These are phyloP conservation scores for Suillus cothurnatus DNA, from an alignment of 768 basidiomycete genomes.

Conservation along the genomic window DNA sequence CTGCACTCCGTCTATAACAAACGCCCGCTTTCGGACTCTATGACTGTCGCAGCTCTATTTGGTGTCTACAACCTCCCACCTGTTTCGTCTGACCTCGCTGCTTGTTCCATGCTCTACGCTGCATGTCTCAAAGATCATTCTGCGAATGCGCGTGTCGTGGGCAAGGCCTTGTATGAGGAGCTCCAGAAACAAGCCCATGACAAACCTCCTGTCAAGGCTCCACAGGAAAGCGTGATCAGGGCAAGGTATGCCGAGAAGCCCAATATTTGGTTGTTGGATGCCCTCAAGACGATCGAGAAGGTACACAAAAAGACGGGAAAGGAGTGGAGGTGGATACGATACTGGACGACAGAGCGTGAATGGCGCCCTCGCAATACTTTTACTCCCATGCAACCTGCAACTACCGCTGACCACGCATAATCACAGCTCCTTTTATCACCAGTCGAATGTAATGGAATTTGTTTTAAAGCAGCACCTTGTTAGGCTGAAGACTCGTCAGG, in stretches of 20 bases:
- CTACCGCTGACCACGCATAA: conserved; percentile 7
- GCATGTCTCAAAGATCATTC: conserved; percentile 54
- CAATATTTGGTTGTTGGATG: conserved; percentile 39
- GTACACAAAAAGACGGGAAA: conserved; percentile 31
- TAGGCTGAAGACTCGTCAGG: not conserved
- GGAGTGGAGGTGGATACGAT: conserved; percentile 26
- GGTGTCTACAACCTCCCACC: conserved; percentile 55
- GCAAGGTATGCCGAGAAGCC: conserved; percentile 35
- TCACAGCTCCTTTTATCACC: not conserved
- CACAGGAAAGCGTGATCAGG: conserved; percentile 20
- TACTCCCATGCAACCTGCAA: not conserved
- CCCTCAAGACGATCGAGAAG: conserved; percentile 38
- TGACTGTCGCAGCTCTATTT: conserved; percentile 56
- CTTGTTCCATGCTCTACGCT: conserved; percentile 56
- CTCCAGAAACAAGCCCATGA: conserved; percentile 37
- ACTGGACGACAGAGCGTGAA: conserved; percentile 20
- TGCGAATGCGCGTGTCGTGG: conserved; percentile 42
- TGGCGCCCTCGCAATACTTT: conserved; percentile 4
- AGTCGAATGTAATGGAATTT: not conserved
- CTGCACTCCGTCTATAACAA: conserved; percentile 55
- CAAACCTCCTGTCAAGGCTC: conserved; percentile 20
- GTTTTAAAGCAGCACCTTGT: not conserved
- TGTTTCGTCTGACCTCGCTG: conserved; percentile 55
- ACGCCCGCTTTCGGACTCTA: conserved; percentile 48
- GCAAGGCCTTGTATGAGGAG: conserved; percentile 43